phyloP scores from a whole-genome alignment of 768 basidiomycete genomes.

The Lentinula sp. region DNA sequence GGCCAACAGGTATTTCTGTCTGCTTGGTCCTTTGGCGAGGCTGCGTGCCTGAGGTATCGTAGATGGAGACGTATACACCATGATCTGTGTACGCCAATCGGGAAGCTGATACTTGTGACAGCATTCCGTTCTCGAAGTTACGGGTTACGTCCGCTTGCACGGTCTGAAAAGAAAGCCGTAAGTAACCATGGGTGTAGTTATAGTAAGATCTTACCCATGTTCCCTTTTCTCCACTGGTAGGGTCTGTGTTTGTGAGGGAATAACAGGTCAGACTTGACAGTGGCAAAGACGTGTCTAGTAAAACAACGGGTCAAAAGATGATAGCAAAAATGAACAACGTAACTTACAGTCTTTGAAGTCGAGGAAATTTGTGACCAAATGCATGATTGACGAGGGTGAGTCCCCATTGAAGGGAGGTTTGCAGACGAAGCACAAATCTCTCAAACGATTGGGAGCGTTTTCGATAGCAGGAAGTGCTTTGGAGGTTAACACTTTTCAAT shows the following conservation, averaged over 20 bases:
- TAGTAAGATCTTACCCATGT: slow-evolving; percentile 31
- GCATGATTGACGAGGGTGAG: slow-evolving; percentile 23
- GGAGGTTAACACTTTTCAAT: neutral
- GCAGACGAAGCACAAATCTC: slow-evolving; percentile 41
- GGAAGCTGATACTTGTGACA: neutral
- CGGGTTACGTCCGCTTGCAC: neutral
- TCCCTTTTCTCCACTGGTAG: slow-evolving; percentile 9
- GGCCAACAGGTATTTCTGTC: slow-evolving; percentile 37
- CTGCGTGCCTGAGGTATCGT: slow-evolving; percentile 39
- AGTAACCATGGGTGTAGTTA: neutral
- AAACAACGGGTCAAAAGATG: neutral
- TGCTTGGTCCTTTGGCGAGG: slow-evolving; percentile 20
- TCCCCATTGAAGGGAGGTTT: slow-evolving; percentile 20
- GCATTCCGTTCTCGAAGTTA: neutral
- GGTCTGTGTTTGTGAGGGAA: slow-evolving; percentile 17
- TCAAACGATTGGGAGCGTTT: slow-evolving; percentile 29
- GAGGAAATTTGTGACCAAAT: slow-evolving; percentile 47
- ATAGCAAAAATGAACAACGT: neutral
- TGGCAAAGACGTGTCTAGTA: slow-evolving; percentile 28
- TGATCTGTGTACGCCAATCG: too few relatives aligned
- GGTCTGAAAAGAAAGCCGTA: neutral
- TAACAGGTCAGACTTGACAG: slow-evolving; percentile 33
- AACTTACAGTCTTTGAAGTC: slow-evolving; percentile 58
- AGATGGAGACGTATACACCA: slow-evolving; percentile 38
- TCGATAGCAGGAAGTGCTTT: slow-evolving; percentile 38